Evolutionary conservation across 345 rosid species (phyloP).

Genomic region (Lenwebbia sp.): DNA sequence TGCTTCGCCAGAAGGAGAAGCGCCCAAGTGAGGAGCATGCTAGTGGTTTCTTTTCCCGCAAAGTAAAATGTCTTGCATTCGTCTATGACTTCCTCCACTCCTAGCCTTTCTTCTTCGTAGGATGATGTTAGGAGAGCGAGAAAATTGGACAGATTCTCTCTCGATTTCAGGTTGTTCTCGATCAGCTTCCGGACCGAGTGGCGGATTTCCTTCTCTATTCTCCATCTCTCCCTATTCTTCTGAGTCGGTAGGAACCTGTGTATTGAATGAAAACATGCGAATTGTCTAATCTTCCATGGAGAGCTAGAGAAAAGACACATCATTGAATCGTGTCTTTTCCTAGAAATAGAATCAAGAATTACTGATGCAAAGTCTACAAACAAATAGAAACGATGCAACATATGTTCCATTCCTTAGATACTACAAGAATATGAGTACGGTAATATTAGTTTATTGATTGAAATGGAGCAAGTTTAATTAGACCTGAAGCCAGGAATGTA

Average conservation of each 20-base stretch:
- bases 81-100: slow-evolving; percentile 58
- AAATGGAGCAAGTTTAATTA: not conserved
- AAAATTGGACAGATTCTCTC: slow-evolving; percentile 33
- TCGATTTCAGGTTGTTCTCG: slow-evolving; percentile 13
- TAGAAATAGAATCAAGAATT: not conserved
- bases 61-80: slow-evolving; percentile 87
- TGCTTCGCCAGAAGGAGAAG: slow-evolving; percentile 54
- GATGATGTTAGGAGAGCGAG: slow-evolving; percentile 48
- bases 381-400: not conserved
- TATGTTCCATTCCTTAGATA: not conserved
- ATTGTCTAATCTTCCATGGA: not conserved
- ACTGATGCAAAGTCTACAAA: not conserved
- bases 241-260: slow-evolving; percentile 64
- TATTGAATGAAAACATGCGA: not conserved
- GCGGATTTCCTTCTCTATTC: slow-evolving; percentile 50
- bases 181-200: slow-evolving; percentile 40
- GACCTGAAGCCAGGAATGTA: slow-evolving; percentile 85
- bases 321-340: not conserved
- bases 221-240: slow-evolving; percentile 69
- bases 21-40: slow-evolving; percentile 53
- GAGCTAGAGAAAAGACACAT: not conserved
- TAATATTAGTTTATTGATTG: not conserved
- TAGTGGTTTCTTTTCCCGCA: slow-evolving; percentile 85
- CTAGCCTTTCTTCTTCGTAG: slow-evolving; percentile 41
- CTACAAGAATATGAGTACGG: not conserved